A percentile compares a stretch with the other conserved stretches of the same genome.
phyloP scores from a whole-genome alignment of 768 basidiomycete genomes.

The Leccinum fibrillosum region DNA sequence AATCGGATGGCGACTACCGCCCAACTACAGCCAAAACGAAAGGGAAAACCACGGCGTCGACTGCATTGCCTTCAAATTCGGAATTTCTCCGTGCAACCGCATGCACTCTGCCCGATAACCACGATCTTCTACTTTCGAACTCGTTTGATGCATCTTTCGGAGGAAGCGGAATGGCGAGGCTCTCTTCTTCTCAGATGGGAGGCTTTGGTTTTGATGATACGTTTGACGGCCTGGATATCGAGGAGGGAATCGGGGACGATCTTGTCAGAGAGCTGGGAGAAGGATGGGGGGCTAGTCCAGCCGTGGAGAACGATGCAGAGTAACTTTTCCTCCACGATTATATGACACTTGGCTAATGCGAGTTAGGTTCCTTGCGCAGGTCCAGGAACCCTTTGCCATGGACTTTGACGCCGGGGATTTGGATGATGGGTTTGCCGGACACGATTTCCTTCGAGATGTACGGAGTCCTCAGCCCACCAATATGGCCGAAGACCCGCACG shows the following conservation, averaged over 20 bases:
- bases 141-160: constrained; percentile 64
- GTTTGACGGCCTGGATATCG: constrained; percentile 55
- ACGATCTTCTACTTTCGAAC: constrained; percentile 61
- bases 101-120: constrained; percentile 70
- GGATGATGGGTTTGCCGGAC: constrained; percentile 23
- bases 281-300: constrained; percentile 49
- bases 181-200: constrained; percentile 56
- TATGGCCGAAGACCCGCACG: not conserved
- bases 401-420: constrained; percentile 16
- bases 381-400: constrained; percentile 17
- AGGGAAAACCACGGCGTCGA: constrained; percentile 25
- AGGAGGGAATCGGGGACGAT: constrained; percentile 69
- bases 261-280: constrained; percentile 72
- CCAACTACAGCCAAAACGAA: constrained; percentile 28
- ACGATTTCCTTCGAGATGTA: not conserved
- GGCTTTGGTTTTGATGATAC: constrained; percentile 53
- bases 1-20: constrained; percentile 50
- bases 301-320: constrained; percentile 10
- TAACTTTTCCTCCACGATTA: constrained; percentile 4
- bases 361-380: constrained; percentile 13
- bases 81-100: constrained; percentile 50
- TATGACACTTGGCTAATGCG: constrained; percentile 9
- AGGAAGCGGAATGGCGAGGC: constrained; percentile 31
- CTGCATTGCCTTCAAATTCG: constrained; percentile 23
- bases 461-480: constrained; percentile 1